Evolutionary conservation across 169 alveolate species (phyloP), one percentile per base, ranked within the genome.

Genomic region (Plasmodium coatneyi): DNA sequence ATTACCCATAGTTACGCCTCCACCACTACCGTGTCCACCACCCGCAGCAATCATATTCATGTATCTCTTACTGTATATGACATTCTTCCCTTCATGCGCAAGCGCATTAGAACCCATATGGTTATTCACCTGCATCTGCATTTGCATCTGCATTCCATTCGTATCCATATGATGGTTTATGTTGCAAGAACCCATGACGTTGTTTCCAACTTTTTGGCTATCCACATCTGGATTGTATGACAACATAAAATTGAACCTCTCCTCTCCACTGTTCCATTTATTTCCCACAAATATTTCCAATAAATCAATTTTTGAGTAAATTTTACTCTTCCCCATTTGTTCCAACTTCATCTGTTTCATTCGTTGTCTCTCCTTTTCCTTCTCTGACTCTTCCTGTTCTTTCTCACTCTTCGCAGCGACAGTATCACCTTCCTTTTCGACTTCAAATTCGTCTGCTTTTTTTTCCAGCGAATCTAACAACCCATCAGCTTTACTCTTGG

Each of bases 271-370:
- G 39, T 46, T 71, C 92, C 92, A 83, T 46, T 89, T 52, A 79
- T 82, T 54, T 30, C 96, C 91, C 10, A 91, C 43, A 60, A 72
- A 92, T 0, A 82, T 92, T 81, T 92, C 95, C 25, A 83, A 34
- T 54, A 83, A 92, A 54, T 83, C 95, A 34, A 76, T 72, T 76
- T 74, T 83, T 1, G 92, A 80, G 46, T 39, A 83, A n/a, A 41
- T 56, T 56, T 92, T 83, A 25, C 83, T 74, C 43, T 54, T 49
- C 19, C 46, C 52, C 74, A 72, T 72, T 60, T 16, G 81, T 71
- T 83, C 92, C 5, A 79, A 28, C 74, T 92, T 83, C 46, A 66
- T 66, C 14, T 66, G 76, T 25, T 66, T 66, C 60, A 49, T 22
- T 66, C 30, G 78, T 28, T 54, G 25, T 43, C 10, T 34, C 25